phyloP scores from a whole-genome alignment of 208 protist genomes.

The Wallacemonas rigidus region DNA sequence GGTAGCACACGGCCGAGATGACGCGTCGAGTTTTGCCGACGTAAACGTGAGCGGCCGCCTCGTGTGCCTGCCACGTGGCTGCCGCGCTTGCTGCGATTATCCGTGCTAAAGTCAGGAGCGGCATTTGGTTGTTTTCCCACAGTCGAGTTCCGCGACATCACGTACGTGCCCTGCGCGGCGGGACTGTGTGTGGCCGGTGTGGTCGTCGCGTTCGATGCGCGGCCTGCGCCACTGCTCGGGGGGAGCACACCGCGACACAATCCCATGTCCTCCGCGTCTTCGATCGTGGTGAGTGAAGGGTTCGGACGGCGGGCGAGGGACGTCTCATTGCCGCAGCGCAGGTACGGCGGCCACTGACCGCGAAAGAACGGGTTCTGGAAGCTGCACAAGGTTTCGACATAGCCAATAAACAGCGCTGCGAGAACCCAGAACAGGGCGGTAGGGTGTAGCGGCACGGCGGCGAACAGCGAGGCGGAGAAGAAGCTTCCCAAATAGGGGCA shows the following conservation, averaged over 20 bases:
- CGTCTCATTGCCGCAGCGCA: constrained; percentile 32
- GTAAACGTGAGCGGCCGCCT: not conserved
- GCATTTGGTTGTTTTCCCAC: not conserved
- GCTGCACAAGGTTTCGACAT: constrained; percentile 27
- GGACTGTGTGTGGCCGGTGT: not conserved
- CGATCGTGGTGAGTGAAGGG: not conserved
- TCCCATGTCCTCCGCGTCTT: not conserved
- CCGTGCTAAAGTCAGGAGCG: not conserved
- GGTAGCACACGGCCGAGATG: constrained; percentile 8
- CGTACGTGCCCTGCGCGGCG: constrained; percentile 1
- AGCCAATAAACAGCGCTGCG: constrained; percentile 52
- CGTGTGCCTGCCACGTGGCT: no score
- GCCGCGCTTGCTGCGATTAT: not conserved
- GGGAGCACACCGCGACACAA: not conserved
- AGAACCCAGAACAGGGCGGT: constrained; percentile 61
- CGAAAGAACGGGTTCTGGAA: constrained; percentile 18
- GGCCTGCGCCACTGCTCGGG: not conserved
- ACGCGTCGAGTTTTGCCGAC: constrained; percentile 7
- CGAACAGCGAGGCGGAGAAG: constrained; percentile 29
- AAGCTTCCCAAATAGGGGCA: constrained; percentile 50
- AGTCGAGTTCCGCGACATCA: constrained; percentile 4
- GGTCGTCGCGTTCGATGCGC: not conserved
- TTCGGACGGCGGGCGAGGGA: constrained; percentile 14
- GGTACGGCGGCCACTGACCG: constrained; percentile 22
- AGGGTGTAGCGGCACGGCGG: constrained; percentile 24